Evolutionary conservation across 805 yeast species (phyloP).

Genomic region (Metschnikowia amazonensis): DNA sequence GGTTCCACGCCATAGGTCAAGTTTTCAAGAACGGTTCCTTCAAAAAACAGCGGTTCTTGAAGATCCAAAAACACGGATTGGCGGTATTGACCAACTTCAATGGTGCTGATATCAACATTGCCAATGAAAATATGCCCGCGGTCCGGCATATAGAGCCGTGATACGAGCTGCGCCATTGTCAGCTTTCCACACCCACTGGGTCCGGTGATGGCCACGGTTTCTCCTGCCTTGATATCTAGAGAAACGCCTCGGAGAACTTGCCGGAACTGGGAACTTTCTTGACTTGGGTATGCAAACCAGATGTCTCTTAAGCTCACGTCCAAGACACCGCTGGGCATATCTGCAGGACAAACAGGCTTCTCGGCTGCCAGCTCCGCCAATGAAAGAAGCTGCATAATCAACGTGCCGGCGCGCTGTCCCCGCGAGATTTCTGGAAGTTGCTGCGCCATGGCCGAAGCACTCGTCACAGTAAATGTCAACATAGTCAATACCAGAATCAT

Average conservation of each 20-base stretch:
- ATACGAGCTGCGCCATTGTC: slow-evolving; percentile 57
- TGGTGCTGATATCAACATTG: slow-evolving; percentile 44
- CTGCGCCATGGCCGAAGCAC: slow-evolving; percentile 54
- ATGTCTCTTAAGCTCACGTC: slow-evolving; percentile 37
- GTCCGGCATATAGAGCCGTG: slow-evolving; percentile 47
- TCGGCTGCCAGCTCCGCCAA: slow-evolving; percentile 35
- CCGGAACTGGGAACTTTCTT: slow-evolving; percentile 18
- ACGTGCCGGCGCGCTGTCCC: slow-evolving; percentile 70
- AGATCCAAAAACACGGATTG: slow-evolving; percentile 62
- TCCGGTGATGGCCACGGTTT: slow-evolving; percentile 70
- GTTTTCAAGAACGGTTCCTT: slow-evolving; percentile 71
- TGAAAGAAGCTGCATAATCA: slow-evolving; percentile 40
- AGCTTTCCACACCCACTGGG: slow-evolving; percentile 92
- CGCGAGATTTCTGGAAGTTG: slow-evolving; percentile 77
- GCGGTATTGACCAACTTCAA: slow-evolving; percentile 50
- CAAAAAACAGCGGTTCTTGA: slow-evolving; percentile 69
- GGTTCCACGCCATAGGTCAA: slow-evolving; percentile 53
- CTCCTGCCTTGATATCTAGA: slow-evolving; percentile 42
- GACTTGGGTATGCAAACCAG: slow-evolving; percentile 45
- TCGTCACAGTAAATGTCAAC: slow-evolving; percentile 66
- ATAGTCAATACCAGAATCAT: slow-evolving; percentile 69
- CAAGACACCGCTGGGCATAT: background rate
- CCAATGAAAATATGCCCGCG: slow-evolving; percentile 42
- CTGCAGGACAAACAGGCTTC: slow-evolving; percentile 3
- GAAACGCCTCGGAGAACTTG: slow-evolving; percentile 40